phyloP scores from a whole-genome alignment of 2,329 filamentous ascomycete species.

The Colletotrichum sp. region DNA sequence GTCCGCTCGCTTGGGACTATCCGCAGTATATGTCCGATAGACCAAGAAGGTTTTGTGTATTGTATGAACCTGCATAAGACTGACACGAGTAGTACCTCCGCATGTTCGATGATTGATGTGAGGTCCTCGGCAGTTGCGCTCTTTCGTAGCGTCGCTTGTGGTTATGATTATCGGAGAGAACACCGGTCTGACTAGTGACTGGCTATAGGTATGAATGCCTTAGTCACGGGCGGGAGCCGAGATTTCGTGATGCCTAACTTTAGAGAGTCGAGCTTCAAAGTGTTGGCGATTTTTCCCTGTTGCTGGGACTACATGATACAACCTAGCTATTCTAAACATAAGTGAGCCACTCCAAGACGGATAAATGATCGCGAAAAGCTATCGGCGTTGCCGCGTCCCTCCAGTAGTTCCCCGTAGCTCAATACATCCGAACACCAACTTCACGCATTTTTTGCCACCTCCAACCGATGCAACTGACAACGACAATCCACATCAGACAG shows the following conservation, averaged over 20 bases:
- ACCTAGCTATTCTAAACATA: fast-evolving
- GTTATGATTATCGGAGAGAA: background rate
- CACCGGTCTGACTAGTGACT: background rate
- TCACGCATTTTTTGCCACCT: background rate
- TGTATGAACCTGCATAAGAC: background rate
- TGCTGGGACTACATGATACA: background rate
- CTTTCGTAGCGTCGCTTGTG: background rate
- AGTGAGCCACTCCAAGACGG: background rate
- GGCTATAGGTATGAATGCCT: background rate
- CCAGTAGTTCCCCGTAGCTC: background rate
- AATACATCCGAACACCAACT: background rate
- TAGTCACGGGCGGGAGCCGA: background rate
- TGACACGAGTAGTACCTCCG: background rate
- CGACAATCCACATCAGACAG: background rate
- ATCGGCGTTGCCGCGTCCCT: background rate
- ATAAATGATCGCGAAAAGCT: fast-evolving
- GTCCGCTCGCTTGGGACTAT: background rate
- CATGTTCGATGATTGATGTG: background rate
- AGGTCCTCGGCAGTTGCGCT: background rate
- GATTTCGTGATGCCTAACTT: background rate
- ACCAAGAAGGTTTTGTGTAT: background rate
- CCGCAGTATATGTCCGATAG: background rate
- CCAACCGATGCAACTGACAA: background rate
- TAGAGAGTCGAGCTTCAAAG: too few relatives aligned
- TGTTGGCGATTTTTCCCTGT: too few relatives aligned